These are phyloP conservation scores for Enterocytospora artemiae DNA, from an alignment of 371 early-diverging fungal genomes.

Conservation along the genomic window DNA sequence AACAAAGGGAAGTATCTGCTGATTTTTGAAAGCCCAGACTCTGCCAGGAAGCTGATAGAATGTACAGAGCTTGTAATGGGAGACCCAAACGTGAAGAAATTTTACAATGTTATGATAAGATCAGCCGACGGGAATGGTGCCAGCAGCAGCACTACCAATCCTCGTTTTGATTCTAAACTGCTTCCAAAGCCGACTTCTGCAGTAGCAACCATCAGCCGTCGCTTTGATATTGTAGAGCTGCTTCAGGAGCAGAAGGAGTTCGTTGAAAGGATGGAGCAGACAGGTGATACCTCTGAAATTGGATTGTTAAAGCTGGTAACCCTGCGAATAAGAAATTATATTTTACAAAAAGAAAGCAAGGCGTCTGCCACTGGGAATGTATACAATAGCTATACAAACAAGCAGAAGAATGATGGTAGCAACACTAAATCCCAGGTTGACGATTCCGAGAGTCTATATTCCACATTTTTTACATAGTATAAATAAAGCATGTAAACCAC, in stretches of 20 bases:
- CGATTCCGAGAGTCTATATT: background rate
- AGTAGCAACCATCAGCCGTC: too few species aligned
- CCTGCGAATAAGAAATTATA: conserved; percentile 25
- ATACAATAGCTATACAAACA: background rate
- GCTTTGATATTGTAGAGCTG: conserved; percentile 19
- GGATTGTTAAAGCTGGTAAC: conserved; percentile 13
- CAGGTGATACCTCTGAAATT: background rate
- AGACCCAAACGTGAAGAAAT: conserved; percentile 40
- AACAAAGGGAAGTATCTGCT: conserved; percentile 33
- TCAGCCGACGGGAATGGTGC: background rate
- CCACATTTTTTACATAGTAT: background rate
- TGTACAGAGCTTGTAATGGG: conserved; percentile 18
- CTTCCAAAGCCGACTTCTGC: too few species aligned
- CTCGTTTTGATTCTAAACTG: too few species aligned
- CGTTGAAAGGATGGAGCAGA: conserved; percentile 15
- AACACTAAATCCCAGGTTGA: background rate
- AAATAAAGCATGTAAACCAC: background rate
- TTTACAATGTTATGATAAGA: conserved; percentile 32
- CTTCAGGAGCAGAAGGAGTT: conserved; percentile 33
- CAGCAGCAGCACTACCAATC: too few species aligned
- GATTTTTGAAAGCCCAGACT: conserved; percentile 22
- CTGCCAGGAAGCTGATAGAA: conserved; percentile 22
- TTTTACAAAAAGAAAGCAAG: conserved; percentile 19
- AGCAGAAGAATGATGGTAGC: background rate
- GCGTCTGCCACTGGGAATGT: background rate